Evolutionary conservation across 352 stramenopile genomes (phyloP), one percentile per base, ranked within the genome.

Genomic region (Globisporangium yorkense): DNA sequence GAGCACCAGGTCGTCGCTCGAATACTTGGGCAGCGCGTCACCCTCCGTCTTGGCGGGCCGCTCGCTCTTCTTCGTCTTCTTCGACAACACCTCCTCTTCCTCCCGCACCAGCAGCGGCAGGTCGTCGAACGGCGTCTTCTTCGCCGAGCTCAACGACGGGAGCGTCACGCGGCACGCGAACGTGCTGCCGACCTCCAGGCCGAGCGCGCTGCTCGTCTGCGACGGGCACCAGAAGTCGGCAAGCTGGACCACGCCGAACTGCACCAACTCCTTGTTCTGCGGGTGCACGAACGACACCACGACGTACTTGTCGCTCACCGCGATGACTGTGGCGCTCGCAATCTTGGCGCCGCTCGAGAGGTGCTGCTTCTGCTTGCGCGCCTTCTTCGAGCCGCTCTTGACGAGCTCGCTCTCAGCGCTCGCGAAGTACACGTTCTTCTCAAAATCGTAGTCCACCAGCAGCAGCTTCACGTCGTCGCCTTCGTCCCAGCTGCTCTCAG

Each of bases 371-470:
- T 87, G 76, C 62, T 91, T 92, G 56, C 71, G 75, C 3, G 67
- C 72, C 54, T 92, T 89, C 63, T 89, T 93, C 0, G 72, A 71
- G 33, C 80, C 75, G 29, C 51, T 80, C 53, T 76, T 73, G 2
- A 90, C 80, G 8, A 93, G 66, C n/a, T 57, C 54, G 2, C 62
- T 60, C 35, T 80, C 72, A 12, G 74, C 62, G 24, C 66, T 57
- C 10, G 71, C 87, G 47, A 83, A 93, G 63, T 83, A 96, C 40
- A 96, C 75, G 44, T 74, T 72, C 72, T 94, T 96, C 31, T 86
- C 87, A 49, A 88, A 88, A 59, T 96, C 85, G 62, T 88, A 96
- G 67, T 96, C 84, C 1, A 87, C 81, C 2, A 94, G 68, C 15
- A 89, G 56, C 46, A 96, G 44, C 74, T 94, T 92, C 33, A 90